Conservation (phyloP, 139 green algal species). For the Zygnema circumcarinatum region DNA sequence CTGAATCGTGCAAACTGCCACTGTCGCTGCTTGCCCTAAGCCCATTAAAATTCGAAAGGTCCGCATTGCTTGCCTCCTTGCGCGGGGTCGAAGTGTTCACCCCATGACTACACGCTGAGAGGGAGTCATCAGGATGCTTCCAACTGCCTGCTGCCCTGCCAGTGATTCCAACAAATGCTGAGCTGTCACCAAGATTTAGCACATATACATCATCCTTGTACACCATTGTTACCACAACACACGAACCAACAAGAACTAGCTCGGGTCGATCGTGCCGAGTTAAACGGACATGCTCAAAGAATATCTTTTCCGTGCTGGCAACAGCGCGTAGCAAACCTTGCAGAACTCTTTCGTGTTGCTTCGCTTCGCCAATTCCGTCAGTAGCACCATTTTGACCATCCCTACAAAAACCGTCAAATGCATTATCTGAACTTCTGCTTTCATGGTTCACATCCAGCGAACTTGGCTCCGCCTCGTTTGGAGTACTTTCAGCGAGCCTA, state of each 20-base stretch:
- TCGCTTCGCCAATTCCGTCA: background rate
- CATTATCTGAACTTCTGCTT: background rate
- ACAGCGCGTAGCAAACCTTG: background rate
- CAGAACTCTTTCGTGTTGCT: background rate
- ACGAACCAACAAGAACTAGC: conserved; percentile 11
- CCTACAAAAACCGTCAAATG: no score
- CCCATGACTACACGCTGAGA: no score
- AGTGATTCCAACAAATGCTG: background rate
- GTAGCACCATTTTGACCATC: background rate
- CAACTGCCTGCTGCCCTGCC: background rate
- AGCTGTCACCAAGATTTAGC: conserved; percentile 10
- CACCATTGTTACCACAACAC: conserved; percentile 20
- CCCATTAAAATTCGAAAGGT: background rate
- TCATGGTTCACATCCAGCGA: background rate
- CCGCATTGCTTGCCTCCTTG: background rate
- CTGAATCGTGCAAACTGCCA: background rate
- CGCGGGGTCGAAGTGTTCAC: background rate
- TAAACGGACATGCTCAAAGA: background rate
- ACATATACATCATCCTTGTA: conserved; percentile 5
- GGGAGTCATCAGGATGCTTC: no score
- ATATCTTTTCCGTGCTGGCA: conserved; percentile 2
- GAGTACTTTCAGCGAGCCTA: background rate
- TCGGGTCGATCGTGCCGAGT: background rate
- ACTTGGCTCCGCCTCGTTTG: background rate
- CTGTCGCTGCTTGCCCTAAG: background rate